Evolutionary conservation across 1,284 basidiomycete species (phyloP).

Genomic region (Pyrrhoderma noxium): DNA sequence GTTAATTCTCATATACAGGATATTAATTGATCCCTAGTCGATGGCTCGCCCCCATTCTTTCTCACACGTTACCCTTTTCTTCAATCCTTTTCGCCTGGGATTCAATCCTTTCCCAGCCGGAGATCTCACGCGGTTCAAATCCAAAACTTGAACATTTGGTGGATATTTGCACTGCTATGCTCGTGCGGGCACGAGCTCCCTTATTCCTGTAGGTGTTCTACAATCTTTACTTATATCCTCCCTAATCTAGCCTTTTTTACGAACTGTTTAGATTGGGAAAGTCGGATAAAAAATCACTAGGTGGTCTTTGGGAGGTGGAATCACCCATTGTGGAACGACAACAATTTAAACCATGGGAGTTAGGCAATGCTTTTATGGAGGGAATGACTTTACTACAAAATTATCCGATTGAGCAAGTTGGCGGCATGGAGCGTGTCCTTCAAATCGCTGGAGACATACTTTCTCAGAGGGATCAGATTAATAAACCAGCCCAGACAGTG

Average conservation of each 20-base stretch:
- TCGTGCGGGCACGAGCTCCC: constrained; percentile 46
- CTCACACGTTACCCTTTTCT: constrained; percentile 60
- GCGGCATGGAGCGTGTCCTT: constrained; percentile 63
- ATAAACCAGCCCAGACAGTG: constrained; percentile 26
- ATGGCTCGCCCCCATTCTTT: constrained; percentile 67
- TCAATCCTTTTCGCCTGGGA: constrained; percentile 64
- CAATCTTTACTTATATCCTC: background rate
- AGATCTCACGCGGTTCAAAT: constrained; percentile 46
- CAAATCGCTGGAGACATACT: constrained; percentile 59
- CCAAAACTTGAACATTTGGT: constrained; percentile 60
- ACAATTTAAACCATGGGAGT: constrained; percentile 44
- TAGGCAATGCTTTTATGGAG: constrained; percentile 59
- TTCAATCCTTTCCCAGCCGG: constrained; percentile 52
- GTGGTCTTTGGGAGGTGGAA: constrained; percentile 49
- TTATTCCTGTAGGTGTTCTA: constrained; percentile 42
- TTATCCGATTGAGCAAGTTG: constrained; percentile 56
- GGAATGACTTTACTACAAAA: constrained; percentile 54
- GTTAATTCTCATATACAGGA: constrained; percentile 3
- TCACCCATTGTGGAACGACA: constrained; percentile 34
- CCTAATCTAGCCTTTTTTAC: background rate
- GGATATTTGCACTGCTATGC: constrained; percentile 62
- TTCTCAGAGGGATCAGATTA: constrained; percentile 39
- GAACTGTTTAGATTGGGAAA: constrained; percentile 44
- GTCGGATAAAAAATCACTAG: constrained; percentile 33
- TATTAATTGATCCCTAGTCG: constrained; percentile 37